phyloP scores from a whole-genome alignment of 768 basidiomycete genomes.

The Lyophyllum semitale region DNA sequence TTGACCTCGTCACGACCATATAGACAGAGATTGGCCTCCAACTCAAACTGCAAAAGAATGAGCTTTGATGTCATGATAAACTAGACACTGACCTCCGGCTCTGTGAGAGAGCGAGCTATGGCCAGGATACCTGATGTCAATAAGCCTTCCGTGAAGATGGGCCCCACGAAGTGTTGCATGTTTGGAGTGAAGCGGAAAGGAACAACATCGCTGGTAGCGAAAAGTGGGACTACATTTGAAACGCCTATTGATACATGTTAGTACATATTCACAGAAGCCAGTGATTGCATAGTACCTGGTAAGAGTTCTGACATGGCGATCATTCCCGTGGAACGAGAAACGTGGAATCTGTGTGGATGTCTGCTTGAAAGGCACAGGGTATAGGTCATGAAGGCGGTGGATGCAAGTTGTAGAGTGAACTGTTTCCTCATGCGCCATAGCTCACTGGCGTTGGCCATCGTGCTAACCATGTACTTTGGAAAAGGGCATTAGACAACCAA shows the following conservation, averaged over 20 bases:
- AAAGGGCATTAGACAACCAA: not conserved
- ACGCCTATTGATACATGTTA: slow-evolving; percentile 31
- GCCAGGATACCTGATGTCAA: slow-evolving; percentile 87
- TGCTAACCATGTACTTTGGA: slow-evolving; percentile 83
- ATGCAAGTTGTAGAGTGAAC: slow-evolving; percentile 87
- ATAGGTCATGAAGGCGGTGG: slow-evolving; percentile 91
- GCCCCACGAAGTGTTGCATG: slow-evolving; percentile 90
- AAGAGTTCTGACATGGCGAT: slow-evolving; percentile 93
- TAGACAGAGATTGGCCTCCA: slow-evolving; percentile 89
- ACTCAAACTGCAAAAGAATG: slow-evolving; percentile 63
- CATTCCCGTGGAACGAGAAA: slow-evolving; percentile 87
- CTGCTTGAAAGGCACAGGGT: slow-evolving; percentile 83
- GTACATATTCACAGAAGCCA: not conserved
- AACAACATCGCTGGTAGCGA: slow-evolving; percentile 81
- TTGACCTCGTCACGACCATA: slow-evolving; percentile 93
- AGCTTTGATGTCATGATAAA: not conserved
- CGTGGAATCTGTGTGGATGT: slow-evolving; percentile 79
- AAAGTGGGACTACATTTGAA: slow-evolving; percentile 52
- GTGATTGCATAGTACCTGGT: slow-evolving; percentile 55
- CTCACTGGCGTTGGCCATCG: slow-evolving; percentile 81
- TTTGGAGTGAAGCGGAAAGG: slow-evolving; percentile 98
- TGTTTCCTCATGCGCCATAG: slow-evolving; percentile 98
- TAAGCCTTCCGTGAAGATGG: slow-evolving; percentile 87
- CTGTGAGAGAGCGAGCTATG: slow-evolving; percentile 86
- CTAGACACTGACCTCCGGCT: slow-evolving; percentile 72